These are phyloP conservation scores for Eustoma russellianum DNA, from an alignment of 257 asterid species.

Conservation along the genomic window DNA sequence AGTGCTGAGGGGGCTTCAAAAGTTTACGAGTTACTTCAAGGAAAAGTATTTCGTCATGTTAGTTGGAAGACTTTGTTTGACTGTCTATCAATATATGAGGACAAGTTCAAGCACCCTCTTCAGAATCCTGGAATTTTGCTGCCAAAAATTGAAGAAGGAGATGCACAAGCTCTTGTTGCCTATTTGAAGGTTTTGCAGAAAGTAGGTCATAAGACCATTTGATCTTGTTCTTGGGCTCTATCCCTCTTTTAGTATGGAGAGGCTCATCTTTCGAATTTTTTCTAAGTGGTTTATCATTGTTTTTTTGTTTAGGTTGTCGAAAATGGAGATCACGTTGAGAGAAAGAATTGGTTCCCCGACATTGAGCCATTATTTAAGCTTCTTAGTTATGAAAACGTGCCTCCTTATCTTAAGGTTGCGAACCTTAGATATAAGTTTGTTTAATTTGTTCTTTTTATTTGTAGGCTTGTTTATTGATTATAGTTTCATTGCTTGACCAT, in stretches of 20 bases:
- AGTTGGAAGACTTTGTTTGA: slow-evolving; percentile 93
- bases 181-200: slow-evolving; percentile 80
- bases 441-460: background rate
- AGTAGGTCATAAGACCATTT: slow-evolving; percentile 27
- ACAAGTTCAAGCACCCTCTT: slow-evolving; percentile 67
- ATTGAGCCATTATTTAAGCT: slow-evolving; percentile 96
- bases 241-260: background rate
- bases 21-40: slow-evolving; percentile 89
- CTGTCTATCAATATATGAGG: slow-evolving; percentile 79
- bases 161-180: slow-evolving; percentile 90
- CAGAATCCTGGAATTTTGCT: slow-evolving; percentile 73
- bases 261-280: background rate
- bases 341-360: slow-evolving; percentile 93
- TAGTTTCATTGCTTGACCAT: background rate
- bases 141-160: slow-evolving; percentile 94
- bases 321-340: slow-evolving; percentile 66
- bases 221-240: background rate
- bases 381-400: slow-evolving; percentile 92
- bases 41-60: slow-evolving; percentile 70
- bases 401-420: slow-evolving; percentile 91
- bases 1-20: slow-evolving; percentile 79
- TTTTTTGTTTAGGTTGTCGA: slow-evolving; percentile 57
- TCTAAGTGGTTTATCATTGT: slow-evolving; percentile 1
- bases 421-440: background rate
- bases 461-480: slow-evolving; percentile 2